Evolutionary conservation across 768 basidiomycete species (phyloP).

Genomic region (Lactarius sanguifluus): DNA sequence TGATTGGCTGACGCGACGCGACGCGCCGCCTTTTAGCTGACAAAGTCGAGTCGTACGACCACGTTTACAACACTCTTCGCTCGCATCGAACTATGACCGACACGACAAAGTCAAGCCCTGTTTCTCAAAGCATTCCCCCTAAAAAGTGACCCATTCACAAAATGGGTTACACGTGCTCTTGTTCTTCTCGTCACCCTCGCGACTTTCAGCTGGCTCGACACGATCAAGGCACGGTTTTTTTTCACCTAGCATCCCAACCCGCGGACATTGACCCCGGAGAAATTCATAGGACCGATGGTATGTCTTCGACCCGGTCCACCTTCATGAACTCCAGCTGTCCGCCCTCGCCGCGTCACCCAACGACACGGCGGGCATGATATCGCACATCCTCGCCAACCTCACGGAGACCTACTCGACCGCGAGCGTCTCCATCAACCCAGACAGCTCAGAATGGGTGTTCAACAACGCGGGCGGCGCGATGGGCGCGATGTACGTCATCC

Average conservation of each 20-base stretch:
- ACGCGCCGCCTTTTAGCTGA: background rate
- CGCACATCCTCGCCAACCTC: constrained; percentile 80
- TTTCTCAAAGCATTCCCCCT: background rate
- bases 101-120: constrained; percentile 5
- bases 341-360: constrained; percentile 68
- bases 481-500: constrained; percentile 98
- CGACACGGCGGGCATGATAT: constrained; percentile 71
- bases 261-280: background rate
- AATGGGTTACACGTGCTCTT: constrained; percentile 16
- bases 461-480: constrained; percentile 98
- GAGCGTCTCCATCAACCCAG: constrained; percentile 51
- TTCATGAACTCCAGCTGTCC: constrained; percentile 72
- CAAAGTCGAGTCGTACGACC: background rate
- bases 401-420: constrained; percentile 65
- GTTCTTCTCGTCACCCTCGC: constrained; percentile 14
- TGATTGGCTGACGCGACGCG: constrained; percentile 5
- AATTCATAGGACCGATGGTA: constrained; percentile 77
- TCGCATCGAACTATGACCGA: background rate
- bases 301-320: constrained; percentile 67
- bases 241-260: background rate
- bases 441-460: constrained; percentile 86
- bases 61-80: background rate
- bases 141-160: constrained; percentile 21
- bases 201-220: constrained; percentile 26
- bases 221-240: constrained; percentile 21